These are phyloP conservation scores for Termitomyces sp. DNA, from an alignment of 768 basidiomycete species.

Conservation along the genomic window DNA sequence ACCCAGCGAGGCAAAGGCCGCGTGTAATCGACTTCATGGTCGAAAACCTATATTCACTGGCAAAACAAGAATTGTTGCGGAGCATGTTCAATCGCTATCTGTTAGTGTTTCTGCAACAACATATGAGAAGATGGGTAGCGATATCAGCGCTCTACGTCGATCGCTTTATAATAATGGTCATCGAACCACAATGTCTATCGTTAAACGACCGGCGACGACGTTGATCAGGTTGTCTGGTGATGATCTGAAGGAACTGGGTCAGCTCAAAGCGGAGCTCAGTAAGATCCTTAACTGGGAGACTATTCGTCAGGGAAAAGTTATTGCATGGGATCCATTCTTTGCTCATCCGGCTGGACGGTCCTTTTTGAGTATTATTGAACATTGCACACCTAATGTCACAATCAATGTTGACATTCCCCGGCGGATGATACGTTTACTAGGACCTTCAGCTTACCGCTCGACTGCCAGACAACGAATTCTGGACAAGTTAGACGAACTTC, in stretches of 20 bases:
- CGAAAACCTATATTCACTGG: conserved; percentile 41
- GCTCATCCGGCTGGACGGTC: conserved; percentile 27
- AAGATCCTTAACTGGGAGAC: conserved; percentile 57
- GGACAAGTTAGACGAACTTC: conserved; percentile 37
- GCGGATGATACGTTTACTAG: conserved; percentile 50
- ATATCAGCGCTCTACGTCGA: conserved; percentile 40
- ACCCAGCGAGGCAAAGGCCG: conserved; percentile 44
- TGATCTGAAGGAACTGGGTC: conserved; percentile 41
- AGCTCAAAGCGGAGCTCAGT: conserved; percentile 57
- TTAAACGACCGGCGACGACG: conserved; percentile 16
- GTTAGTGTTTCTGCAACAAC: conserved; percentile 33
- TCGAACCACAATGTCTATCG: conserved; percentile 20
- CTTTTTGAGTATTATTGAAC: conserved; percentile 42
- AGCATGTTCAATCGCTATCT: conserved; percentile 46
- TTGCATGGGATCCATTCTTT: conserved; percentile 67
- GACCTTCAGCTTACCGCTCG: conserved; percentile 34
- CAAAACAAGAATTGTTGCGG: conserved; percentile 39
- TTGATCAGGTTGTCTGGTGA: conserved; percentile 45
- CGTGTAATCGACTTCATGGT: conserved; percentile 40
- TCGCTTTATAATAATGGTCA: conserved; percentile 25
- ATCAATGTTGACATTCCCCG: conserved; percentile 36
- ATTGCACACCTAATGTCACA: conserved; percentile 28
- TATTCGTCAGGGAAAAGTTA: conserved; percentile 41
- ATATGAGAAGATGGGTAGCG: conserved; percentile 34
- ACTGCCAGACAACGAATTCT: conserved; percentile 40